Evolutionary conservation across 345 rosid genomes (phyloP), one percentile per base, ranked within the genome.

Genomic region (Murraya koenigii): DNA sequence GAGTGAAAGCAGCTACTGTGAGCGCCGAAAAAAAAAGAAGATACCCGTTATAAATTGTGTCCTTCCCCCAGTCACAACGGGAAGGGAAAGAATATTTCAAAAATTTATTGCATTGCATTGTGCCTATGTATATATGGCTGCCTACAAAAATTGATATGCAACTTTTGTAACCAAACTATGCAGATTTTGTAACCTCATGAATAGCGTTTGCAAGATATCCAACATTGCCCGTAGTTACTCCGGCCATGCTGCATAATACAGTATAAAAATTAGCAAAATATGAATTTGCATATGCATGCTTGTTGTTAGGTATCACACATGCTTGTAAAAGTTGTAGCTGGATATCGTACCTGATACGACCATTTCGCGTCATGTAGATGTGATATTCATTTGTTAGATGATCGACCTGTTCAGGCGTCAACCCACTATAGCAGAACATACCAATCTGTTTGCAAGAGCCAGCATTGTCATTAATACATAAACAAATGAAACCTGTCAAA

Each of bases 401-500:
- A 81, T 95, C 98, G 25, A 93, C 98, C 59, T 93, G 98, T 82
- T 93, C 98, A 0, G 97, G 98, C 36, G 96, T 88, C 90, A 93
- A 56, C 44, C 98, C 99, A 78, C 99, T 95, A 82, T 90, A 93
- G 88, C 99, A 95, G 73, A 95, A 95, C 99, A 93, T 93, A 10
- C 99, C 98, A 76, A 93, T 95, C 99, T 95, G 91, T 77, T 82
- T 59, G 67, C 76, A 69, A 70, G 14, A 52, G 55, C 60, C 14
- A 71, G 56, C 15, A 78, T 56, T 35, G 33, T 58, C 26, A 30
- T 61, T 5, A 63, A 55, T 10, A 38, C 30, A 71, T 2, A 25
- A 33, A 69, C 26, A 80, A 71, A 64, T 26, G 56, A 52, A 52
- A 52, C 22, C 7, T 52, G 56, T 52, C 10, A 35, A 35, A 26